phyloP scores from a whole-genome alignment of 768 basidiomycete genomes.

The Amanita muscaria region DNA sequence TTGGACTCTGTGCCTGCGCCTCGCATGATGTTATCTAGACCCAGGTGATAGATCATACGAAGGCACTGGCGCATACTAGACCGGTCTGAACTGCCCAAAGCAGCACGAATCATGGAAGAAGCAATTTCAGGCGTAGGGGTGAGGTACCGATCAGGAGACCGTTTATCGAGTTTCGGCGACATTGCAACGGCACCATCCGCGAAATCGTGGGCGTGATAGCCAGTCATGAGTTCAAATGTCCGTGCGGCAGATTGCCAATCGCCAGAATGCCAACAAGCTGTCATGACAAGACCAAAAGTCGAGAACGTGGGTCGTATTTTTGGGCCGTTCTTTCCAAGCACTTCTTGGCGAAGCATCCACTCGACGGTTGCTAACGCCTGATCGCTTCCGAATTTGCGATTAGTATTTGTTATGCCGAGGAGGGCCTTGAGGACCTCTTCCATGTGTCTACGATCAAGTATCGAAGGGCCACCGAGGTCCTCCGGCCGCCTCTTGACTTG shows the following conservation, averaged over 20 bases:
- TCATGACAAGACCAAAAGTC: constrained; percentile 55
- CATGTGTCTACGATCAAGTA: constrained; percentile 47
- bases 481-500: constrained; percentile 44
- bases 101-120: constrained; percentile 48
- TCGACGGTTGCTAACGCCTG: constrained; percentile 51
- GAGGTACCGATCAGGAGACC: constrained; percentile 34
- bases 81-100: constrained; percentile 40
- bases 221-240: constrained; percentile 67
- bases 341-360: constrained; percentile 60
- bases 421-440: constrained; percentile 55
- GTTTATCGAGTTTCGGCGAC: constrained; percentile 33
- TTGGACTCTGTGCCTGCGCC: constrained; percentile 16
- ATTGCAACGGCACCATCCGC: constrained; percentile 33
- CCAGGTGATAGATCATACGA: constrained; percentile 45
- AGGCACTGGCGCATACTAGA: constrained; percentile 43
- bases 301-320: constrained; percentile 37
- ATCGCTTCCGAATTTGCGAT: constrained; percentile 32
- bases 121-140: constrained; percentile 44
- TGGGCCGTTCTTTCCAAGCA: constrained; percentile 33
- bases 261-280: constrained; percentile 50
- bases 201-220: constrained; percentile 47
- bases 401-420: constrained; percentile 19
- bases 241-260: constrained; percentile 56
- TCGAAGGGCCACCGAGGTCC: constrained; percentile 24
- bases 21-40: constrained; percentile 25